A percentile compares a stretch with the other conserved stretches of the same genome.
Conservation (phyloP, 2,329 filamentous ascomycete species). For the Fusarium solani-melongenae region DNA sequence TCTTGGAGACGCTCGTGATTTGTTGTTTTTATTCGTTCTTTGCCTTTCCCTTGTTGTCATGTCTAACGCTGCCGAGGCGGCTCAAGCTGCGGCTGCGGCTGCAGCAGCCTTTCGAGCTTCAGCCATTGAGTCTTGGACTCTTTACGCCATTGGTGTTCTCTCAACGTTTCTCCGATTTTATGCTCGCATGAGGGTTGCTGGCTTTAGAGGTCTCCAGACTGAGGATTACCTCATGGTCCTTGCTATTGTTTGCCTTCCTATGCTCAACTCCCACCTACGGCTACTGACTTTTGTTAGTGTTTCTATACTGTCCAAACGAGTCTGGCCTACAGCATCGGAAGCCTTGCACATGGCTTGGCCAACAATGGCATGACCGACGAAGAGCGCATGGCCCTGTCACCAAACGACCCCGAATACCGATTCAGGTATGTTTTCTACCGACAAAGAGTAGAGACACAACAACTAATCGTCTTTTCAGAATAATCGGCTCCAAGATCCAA, state of each 20-base stretch:
- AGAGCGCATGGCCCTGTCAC: conserved; percentile 55
- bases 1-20: background rate
- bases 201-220: conserved; percentile 37
- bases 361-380: conserved; percentile 65
- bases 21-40: background rate
- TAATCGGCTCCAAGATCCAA: conserved; percentile 66
- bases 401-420: conserved; percentile 55
- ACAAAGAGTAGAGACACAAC: accelerated
- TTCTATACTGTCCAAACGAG: conserved; percentile 62
- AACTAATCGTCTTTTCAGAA: conserved; percentile 41
- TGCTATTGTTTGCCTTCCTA: conserved; percentile 14
- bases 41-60: conserved; percentile 4
- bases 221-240: conserved; percentile 47
- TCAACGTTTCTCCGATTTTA: conserved; percentile 46
- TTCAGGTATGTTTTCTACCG: conserved; percentile 36
- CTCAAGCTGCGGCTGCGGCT: conserved; percentile 22
- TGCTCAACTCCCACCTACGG: background rate
- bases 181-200: conserved; percentile 40
- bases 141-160: conserved; percentile 42
- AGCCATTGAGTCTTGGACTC: conserved; percentile 42
- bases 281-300: conserved; percentile 48
- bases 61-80: background rate
- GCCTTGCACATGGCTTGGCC: conserved; percentile 59
- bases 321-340: conserved; percentile 60
- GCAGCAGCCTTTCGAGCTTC: conserved; percentile 12